These are phyloP conservation scores for Lactarius akahatsu DNA, from an alignment of 768 basidiomycete genomes.

Conservation along the genomic window DNA sequence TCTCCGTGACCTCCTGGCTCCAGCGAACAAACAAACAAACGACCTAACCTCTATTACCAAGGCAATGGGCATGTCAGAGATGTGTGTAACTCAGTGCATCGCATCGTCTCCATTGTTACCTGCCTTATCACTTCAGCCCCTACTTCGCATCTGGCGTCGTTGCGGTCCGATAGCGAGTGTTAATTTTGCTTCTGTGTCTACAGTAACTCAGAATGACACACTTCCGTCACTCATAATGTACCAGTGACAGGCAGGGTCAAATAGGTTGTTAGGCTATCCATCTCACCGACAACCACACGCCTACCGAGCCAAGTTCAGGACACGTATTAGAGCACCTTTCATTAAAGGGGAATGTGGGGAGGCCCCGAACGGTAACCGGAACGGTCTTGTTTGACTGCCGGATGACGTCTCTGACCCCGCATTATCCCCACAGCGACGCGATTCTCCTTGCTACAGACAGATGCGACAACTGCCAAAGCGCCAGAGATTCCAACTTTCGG, in stretches of 20 bases:
- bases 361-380: not conserved
- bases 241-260: not conserved
- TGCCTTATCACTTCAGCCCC: not conserved
- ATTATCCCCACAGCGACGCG: conserved; percentile 1
- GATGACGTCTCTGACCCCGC: not conserved
- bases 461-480: not conserved
- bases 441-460: not conserved
- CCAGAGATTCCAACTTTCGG: not conserved
- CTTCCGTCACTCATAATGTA: not conserved
- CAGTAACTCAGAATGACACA: not conserved
- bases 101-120: not conserved
- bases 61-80: not conserved
- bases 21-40: too few relatives aligned
- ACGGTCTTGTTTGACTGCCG: not conserved
- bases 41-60: conserved; percentile 11
- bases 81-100: not conserved
- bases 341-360: not conserved
- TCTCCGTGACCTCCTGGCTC: not conserved
- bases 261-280: not conserved
- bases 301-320: too few relatives aligned
- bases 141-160: not conserved
- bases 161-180: not conserved
- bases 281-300: too few relatives aligned
- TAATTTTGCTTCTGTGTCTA: not conserved
- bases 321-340: not conserved